Evolutionary conservation across 257 asterid species (phyloP), one percentile per base, ranked within the genome.

Genomic region (Fraxinus cuspidata): DNA sequence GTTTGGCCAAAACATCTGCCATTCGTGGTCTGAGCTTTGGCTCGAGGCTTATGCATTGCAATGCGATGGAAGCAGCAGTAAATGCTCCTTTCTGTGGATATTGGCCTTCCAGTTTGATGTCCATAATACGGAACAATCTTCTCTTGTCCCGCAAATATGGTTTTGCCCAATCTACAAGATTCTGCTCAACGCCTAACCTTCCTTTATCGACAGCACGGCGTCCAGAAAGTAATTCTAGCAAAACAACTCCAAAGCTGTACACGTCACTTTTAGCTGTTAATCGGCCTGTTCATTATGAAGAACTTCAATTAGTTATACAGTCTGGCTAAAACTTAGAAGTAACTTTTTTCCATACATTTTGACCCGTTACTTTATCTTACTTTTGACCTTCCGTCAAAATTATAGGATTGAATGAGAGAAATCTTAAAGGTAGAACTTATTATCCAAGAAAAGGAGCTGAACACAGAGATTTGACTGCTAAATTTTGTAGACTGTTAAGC

Each of bases 181-280:
- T 82, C 23, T 87, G 90, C 75, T 90, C 96, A 4, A 79, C n/a
- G 9, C 91, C 91, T 2, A 81, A 77, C 76, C 75, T 87, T 13
- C 77, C 71, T 79, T 85, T 85, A 58, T 90, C 96, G 1, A 87
- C 85, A 27, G 96, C 92, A 78, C 88, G 85, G 2, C 94, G 92
- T 0, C 94, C 96, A 4, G 96, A 87, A 7, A 90, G 78, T 76
- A 89, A 56, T 74, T 90, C 96, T 0, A 90, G 92, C 75, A 89
- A 10, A 53, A 90, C 96, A 37, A 90, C 96, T 13, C 96, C 96
- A n/a, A 89, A 90, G 79, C 96, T 89, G 83, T 89, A 90, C 2
- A 90, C 92, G 68, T 89, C 93, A 53, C 96, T 87, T 77, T 83
- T 89, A 58, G 90, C 81, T n/a, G 92, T 79, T 81, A 90, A 73